phyloP scores from a whole-genome alignment of 2,329 filamentous ascomycete species.

The Pseudomassariella vexata region DNA sequence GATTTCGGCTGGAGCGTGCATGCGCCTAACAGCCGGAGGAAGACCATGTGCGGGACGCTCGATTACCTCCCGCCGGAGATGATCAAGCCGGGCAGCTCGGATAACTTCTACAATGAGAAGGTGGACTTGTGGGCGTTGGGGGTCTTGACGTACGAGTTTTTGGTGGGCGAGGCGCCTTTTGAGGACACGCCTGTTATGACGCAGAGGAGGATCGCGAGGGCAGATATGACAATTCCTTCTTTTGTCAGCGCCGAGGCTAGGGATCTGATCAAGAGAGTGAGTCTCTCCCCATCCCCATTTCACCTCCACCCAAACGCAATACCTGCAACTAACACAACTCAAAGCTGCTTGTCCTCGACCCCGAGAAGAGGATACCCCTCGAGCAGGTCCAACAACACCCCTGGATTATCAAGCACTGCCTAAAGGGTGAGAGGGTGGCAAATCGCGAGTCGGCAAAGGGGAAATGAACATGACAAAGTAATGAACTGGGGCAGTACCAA shows the following conservation, averaged over 20 bases:
- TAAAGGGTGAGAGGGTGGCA: constrained; percentile 51
- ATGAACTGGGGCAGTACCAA: constrained; percentile 11
- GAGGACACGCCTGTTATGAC: constrained; percentile 96
- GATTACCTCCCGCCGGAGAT: constrained; percentile 98
- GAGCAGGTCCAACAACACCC: constrained; percentile 86
- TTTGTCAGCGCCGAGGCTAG: constrained; percentile 87
- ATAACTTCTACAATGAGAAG: constrained; percentile 92
- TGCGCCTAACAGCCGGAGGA: constrained; percentile 86
- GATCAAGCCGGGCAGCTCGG: constrained; percentile 73
- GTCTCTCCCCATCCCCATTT: constrained; percentile 17
- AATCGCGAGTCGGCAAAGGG: constrained; percentile 39
- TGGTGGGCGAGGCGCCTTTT: constrained; percentile 93
- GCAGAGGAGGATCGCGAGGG: constrained; percentile 78
- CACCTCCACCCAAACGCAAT: no score
- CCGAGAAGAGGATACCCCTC: constrained; percentile 85
- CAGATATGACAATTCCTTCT: constrained; percentile 86
- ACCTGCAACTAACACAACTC: constrained; percentile 10
- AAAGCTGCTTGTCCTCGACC: constrained; percentile 83
- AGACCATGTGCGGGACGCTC: constrained; percentile 94
- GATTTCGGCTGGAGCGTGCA: constrained; percentile 99
- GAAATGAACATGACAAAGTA: constrained; percentile 10
- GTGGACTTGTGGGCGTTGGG: constrained; percentile 95
- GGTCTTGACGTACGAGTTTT: constrained; percentile 91
- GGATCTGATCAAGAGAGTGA: constrained; percentile 86
- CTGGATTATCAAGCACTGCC: constrained; percentile 95